Conservation (phyloP, 805 yeast genomes). For the Metschnikowia peoriensis region DNA sequence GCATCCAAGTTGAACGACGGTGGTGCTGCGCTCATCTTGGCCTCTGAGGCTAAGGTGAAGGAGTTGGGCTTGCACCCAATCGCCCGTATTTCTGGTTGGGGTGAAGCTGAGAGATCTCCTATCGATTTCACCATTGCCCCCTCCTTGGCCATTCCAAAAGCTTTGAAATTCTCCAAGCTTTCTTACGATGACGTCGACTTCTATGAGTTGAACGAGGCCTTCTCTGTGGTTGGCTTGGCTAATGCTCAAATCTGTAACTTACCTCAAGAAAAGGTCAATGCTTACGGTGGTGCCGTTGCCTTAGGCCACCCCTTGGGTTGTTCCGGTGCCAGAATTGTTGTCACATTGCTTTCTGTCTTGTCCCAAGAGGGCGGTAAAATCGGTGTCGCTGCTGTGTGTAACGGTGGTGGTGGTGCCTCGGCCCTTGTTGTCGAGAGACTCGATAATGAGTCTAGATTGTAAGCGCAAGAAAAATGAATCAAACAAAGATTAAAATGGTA, state of each 20-base stretch:
- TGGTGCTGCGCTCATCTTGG: conserved; percentile 91
- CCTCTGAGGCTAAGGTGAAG: conserved; percentile 77
- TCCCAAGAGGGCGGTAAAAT: conserved; percentile 74
- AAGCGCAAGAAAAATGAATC: conserved; percentile 1
- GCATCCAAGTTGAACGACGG: conserved; percentile 97
- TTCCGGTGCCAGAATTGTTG: conserved; percentile 93
- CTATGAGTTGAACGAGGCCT: conserved; percentile 97
- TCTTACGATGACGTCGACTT: conserved; percentile 69
- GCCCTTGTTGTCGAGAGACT: conserved; percentile 81
- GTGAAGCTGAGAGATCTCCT: conserved; percentile 96
- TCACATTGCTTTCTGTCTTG: conserved; percentile 79
- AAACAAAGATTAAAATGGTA: not conserved
- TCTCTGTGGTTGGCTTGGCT: conserved; percentile 94
- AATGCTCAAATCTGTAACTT: conserved; percentile 69
- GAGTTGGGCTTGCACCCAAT: conserved; percentile 87
- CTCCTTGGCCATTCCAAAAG: conserved; percentile 92
- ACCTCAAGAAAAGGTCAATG: conserved; percentile 69
- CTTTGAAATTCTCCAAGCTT: conserved; percentile 80
- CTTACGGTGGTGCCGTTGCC: conserved; percentile 95
- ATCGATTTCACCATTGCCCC: conserved; percentile 96
- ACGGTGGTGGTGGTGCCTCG: conserved; percentile 99
- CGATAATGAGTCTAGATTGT: conserved; percentile 37
- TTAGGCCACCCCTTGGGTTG: conserved; percentile 94
- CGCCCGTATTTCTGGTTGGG: conserved; percentile 91
- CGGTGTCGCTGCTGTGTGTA: conserved; percentile 96